Base-by-base conservation (phyloP, 352 stramenopile species). In the Phytophthora pinifolia region DNA sequence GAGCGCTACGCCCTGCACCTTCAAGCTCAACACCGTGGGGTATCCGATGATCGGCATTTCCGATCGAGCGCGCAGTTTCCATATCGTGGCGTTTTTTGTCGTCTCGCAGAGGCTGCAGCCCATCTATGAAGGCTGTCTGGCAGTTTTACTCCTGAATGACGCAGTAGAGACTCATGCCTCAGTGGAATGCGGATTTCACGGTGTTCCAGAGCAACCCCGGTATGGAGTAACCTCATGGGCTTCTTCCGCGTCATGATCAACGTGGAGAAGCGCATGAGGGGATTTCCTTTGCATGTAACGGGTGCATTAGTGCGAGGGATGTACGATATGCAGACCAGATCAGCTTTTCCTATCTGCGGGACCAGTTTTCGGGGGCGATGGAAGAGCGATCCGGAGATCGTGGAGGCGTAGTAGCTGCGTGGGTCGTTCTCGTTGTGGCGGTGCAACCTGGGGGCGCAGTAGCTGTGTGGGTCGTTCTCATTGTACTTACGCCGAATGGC, bases 251-350 rank as follows among this genome's bases (percentile, higher is more conserved):
- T n/a, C n/a, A n/a, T n/a, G n/a, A n/a, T n/a, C n/a, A n/a, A n/a
- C n/a, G n/a, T n/a, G n/a, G n/a, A n/a, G n/a, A n/a, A n/a, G n/a
- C n/a, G n/a, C n/a, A n/a, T n/a, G n/a, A n/a, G n/a, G n/a, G n/a
- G n/a, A n/a, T 50, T 65, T 37, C 17, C 49, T 10, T 41, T 34
- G 13, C 32, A 37, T 35, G 47, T 57, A 4, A 36, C 13, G 27
- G 46, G 9, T 25, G 9, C 17, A 15, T 42, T 51, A 3, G 15
- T 61, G 1, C 42, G 45, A 2, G 45, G 51, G 35, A 34, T 70
- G n/a, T 63, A 70, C 51, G 41, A 63, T 35, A 43, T 63, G 30
- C 56, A 70, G 37, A 32, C 17, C 3, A 50, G 4, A 41, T 33
- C 2, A 38, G 44, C 14, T 65, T 49, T 42, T 1, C 27, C 3